Conservation (phyloP, 225 moss, liverwort and hornwort species). For the Takakia lepidozioides region DNA sequence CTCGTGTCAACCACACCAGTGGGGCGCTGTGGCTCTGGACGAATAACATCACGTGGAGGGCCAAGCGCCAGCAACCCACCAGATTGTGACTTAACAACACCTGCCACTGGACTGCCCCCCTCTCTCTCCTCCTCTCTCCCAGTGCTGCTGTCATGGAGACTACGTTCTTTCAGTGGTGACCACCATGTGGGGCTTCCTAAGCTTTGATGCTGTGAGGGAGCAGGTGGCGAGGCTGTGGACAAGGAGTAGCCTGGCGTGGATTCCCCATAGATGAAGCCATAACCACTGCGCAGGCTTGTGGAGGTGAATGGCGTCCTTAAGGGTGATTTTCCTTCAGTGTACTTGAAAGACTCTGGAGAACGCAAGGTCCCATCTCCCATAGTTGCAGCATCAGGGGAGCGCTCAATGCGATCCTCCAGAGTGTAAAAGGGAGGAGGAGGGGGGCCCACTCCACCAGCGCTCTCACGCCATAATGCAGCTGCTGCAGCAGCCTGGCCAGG, state of each 20-base stretch:
- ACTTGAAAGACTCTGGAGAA: constrained; percentile 40
- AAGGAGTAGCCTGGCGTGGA: constrained; percentile 17
- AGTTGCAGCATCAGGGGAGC: constrained; percentile 47
- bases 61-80: constrained; percentile 62
- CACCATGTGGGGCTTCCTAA: constrained; percentile 65
- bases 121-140: constrained; percentile 48
- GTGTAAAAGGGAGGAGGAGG: constrained; percentile 97
- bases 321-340: constrained; percentile 29
- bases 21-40: constrained; percentile 53
- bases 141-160: constrained; percentile 26
- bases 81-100: constrained; percentile 56
- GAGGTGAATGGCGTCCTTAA: constrained; percentile 28
- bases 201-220: constrained; percentile 36
- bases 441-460: constrained; percentile 66
- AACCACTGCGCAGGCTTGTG: constrained; percentile 39
- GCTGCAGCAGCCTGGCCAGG: constrained; percentile 71
- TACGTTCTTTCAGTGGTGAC: constrained; percentile 58
- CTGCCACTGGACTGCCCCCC: constrained; percentile 60
- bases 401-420: constrained; percentile 84
- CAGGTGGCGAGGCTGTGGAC: constrained; percentile 35
- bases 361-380: constrained; percentile 48
- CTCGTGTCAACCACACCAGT: constrained; percentile 18
- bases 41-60: constrained; percentile 68
- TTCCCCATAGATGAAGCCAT: constrained; percentile 47
- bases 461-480: constrained; percentile 73